A percentile compares a stretch with the other conserved stretches of the same genome.
Conservation (phyloP, 495 filamentous ascomycete genomes). For the Penicillium angulare region DNA sequence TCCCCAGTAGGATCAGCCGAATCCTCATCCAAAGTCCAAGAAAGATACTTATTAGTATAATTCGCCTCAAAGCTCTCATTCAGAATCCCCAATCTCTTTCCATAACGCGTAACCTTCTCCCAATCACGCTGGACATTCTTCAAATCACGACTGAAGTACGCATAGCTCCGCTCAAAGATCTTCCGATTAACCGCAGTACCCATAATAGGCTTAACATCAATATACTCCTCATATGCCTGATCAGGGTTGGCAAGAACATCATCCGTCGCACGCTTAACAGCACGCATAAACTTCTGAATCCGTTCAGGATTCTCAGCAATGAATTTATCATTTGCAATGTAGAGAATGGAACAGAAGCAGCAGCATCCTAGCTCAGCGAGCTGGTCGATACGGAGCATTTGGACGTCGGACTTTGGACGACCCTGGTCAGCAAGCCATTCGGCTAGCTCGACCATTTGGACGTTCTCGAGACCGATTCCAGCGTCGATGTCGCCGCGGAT, state of each 20-base stretch:
- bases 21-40: constrained; percentile 59
- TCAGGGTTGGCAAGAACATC: constrained; percentile 60
- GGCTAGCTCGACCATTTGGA: constrained; percentile 72
- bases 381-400: constrained; percentile 73
- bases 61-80: constrained; percentile 57
- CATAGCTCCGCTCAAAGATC: constrained; percentile 71
- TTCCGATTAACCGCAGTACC: constrained; percentile 62
- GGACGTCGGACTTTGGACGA: constrained; percentile 59
- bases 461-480: constrained; percentile 70
- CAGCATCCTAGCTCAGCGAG: constrained; percentile 70
- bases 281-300: constrained; percentile 57
- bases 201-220: constrained; percentile 68
- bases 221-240: constrained; percentile 59
- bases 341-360: constrained; percentile 73
- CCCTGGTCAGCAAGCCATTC: constrained; percentile 62
- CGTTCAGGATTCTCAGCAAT: constrained; percentile 58
- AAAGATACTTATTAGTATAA: constrained; percentile 65
- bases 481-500: constrained; percentile 65
- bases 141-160: constrained; percentile 67
- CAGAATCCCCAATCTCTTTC: constrained; percentile 62
- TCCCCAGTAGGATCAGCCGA: constrained; percentile 61
- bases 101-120: constrained; percentile 68
- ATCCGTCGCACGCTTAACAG: constrained; percentile 65
- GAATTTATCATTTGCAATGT: constrained; percentile 68
- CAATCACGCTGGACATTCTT: constrained; percentile 70